Evolutionary conservation across 73 alveolate genomes (phyloP).

Genomic region (Paramecium sexaurelia): DNA sequence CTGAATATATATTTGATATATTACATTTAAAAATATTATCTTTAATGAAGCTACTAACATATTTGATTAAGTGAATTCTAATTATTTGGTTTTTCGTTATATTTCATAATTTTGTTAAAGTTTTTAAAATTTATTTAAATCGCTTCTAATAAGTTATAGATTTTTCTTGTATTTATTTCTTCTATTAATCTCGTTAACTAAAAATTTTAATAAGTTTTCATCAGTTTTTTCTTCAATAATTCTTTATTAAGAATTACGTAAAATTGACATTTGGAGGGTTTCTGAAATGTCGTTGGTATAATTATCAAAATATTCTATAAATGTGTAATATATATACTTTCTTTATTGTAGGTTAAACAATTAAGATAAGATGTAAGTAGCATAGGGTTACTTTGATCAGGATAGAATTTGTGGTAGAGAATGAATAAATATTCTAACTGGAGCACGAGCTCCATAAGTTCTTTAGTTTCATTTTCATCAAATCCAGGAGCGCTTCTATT

Average conservation of each 20-base stretch:
- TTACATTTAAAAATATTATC: background rate
- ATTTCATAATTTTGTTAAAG: background rate
- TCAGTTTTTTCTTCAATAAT: slow-evolving; percentile 26
- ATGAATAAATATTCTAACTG: slow-evolving; percentile 30
- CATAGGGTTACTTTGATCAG: slow-evolving; percentile 17
- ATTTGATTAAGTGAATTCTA: background rate
- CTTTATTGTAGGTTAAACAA: slow-evolving; percentile 18
- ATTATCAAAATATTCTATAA: slow-evolving; percentile 20
- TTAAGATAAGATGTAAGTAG: background rate
- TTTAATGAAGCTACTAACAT: slow-evolving; percentile 17
- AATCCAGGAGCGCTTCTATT: slow-evolving; percentile 18
- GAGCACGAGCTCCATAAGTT: slow-evolving; percentile 19
- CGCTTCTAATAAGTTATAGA: background rate
- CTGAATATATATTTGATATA: background rate
- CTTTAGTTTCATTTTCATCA: slow-evolving; percentile 4
- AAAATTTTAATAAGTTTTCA: background rate
- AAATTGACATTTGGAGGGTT: slow-evolving; percentile 34
- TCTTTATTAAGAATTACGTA: slow-evolving; percentile 34
- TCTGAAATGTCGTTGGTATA: background rate
- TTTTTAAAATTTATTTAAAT: background rate
- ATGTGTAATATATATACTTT: background rate
- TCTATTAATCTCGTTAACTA: slow-evolving; percentile 9
- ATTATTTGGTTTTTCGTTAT: background rate
- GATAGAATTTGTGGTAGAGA: slow-evolving; percentile 33
- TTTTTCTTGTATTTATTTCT: slow-evolving; percentile 5